Evolutionary conservation across 2,329 filamentous ascomycete genomes (phyloP), one percentile per base, ranked within the genome.

Genomic region (Xylariaceae sp.): DNA sequence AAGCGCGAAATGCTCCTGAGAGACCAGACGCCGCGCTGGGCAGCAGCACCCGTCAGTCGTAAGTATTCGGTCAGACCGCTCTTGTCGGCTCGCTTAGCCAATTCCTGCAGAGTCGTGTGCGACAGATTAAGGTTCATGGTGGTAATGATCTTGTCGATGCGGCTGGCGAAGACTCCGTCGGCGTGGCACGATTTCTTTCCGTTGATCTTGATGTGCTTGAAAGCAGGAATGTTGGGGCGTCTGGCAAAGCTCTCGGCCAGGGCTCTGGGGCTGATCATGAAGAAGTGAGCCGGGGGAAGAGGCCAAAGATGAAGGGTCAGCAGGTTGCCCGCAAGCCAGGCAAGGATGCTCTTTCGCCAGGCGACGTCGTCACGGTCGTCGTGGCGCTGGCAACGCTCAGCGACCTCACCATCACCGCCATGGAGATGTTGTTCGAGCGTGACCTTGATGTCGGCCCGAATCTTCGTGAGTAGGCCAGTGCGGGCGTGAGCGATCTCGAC

Each of bases 371-470:
- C 47, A 7, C 9, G 5, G 5, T 45, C 47, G 42, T 58, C 56
- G 17, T 22, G 41, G 7, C 54, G 56, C 12, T 28, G 9, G 34
- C 56, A 58, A 31, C 17, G 43, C 2, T 43, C 28, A 34, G 34
- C 19, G 19, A 2, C 34, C 5, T 28, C 9, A 19, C 14, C 31
- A 19, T 28, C n/a, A 2, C 7, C 42, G 28, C 54, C 54, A 11
- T 45, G 22, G 12, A 59, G 54, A n/a, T 57, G 56, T 6, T 43
- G 16, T 12, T 53, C 51, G 19, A 59, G 46, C 5, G 46, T 48
- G 1, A 34, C 17, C n/a, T 50, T 55, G 12, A 55, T 50, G 5
- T 49, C 45, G n/a, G 44, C 43, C n/a, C 42, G 48, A 50, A 59
- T 57, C 1, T 44, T n/a, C n/a, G 39, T 42, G 13, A 59, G 47